A percentile compares a stretch with the other conserved stretches of the same genome.
phyloP scores from a whole-genome alignment of 805 yeast species.

The Kodamaea lidongshanica region DNA sequence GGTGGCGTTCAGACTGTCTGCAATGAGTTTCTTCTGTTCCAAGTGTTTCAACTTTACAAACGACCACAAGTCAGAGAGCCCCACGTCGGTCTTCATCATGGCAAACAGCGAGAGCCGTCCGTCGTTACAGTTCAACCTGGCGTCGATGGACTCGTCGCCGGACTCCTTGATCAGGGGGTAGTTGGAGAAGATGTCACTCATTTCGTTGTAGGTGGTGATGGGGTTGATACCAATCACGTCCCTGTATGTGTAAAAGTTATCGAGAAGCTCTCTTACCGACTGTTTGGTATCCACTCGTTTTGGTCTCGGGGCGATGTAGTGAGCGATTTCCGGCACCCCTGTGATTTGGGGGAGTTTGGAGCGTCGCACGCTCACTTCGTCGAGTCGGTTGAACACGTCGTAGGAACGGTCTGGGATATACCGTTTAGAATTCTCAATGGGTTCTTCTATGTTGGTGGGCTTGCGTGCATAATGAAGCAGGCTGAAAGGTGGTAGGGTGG shows the following conservation, averaged over 20 bases:
- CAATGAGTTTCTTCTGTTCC: constrained; percentile 13
- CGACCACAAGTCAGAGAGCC: constrained; percentile 12
- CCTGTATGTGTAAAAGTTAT: constrained; percentile 5
- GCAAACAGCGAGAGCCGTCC: constrained; percentile 15
- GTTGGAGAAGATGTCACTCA: constrained; percentile 8
- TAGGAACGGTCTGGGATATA: no score
- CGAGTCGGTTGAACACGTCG: no score
- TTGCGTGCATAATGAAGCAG: no score
- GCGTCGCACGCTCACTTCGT: no score
- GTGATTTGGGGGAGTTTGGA: not conserved
- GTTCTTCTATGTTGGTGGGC: no score
- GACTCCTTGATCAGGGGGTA: constrained; percentile 9
- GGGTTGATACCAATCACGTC: constrained; percentile 14
- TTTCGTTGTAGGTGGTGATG: constrained; percentile 1
- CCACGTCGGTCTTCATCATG: constrained; percentile 13
- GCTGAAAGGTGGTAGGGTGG: no score
- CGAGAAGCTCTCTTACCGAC: constrained; percentile 1
- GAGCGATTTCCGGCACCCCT: constrained; percentile 2
- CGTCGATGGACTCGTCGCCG: constrained; percentile 4
- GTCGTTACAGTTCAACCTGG: constrained; percentile 9
- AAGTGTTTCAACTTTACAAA: constrained; percentile 9
- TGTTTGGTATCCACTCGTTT: not conserved
- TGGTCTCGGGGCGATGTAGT: constrained; percentile 2
- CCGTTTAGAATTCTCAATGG: no score
- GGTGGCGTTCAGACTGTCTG: constrained; percentile 12